phyloP scores from a whole-genome alignment of 331 rosid genomes.

The Quercus tomentella region DNA sequence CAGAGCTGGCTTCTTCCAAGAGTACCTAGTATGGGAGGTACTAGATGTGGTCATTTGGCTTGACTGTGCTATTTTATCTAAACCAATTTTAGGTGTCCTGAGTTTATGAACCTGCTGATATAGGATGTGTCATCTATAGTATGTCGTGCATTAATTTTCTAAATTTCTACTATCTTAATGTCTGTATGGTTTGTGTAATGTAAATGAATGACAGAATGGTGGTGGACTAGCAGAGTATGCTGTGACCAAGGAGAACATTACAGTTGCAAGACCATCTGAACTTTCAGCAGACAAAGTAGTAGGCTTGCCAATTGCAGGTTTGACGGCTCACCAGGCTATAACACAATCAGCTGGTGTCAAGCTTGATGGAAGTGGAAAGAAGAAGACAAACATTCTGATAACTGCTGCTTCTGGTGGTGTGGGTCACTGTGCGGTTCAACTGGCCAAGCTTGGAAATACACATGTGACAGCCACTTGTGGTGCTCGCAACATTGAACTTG shows the following conservation, averaged over 20 bases:
- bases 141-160: not conserved
- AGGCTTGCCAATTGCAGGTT: constrained; percentile 36
- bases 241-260: constrained; percentile 7
- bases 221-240: constrained; percentile 49
- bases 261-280: not conserved
- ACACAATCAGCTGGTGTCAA: constrained; percentile 25
- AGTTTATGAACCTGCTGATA: not conserved
- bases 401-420: constrained; percentile 60
- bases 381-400: constrained; percentile 29
- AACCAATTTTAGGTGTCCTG: not conserved
- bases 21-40: no score
- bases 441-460: constrained; percentile 47
- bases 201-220: constrained; percentile 19
- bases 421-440: constrained; percentile 50
- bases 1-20: not conserved
- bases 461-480: constrained; percentile 57
- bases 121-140: no score
- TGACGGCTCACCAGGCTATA: constrained; percentile 46
- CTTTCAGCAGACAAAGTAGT: not conserved
- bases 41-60: no score
- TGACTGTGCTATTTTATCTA: not conserved
- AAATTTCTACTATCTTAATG: not conserved
- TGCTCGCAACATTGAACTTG: constrained; percentile 38
- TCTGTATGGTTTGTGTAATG: not conserved
- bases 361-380: constrained; percentile 25